phyloP scores from a whole-genome alignment of 495 filamentous ascomycete genomes.

The Neurospora sp. region DNA sequence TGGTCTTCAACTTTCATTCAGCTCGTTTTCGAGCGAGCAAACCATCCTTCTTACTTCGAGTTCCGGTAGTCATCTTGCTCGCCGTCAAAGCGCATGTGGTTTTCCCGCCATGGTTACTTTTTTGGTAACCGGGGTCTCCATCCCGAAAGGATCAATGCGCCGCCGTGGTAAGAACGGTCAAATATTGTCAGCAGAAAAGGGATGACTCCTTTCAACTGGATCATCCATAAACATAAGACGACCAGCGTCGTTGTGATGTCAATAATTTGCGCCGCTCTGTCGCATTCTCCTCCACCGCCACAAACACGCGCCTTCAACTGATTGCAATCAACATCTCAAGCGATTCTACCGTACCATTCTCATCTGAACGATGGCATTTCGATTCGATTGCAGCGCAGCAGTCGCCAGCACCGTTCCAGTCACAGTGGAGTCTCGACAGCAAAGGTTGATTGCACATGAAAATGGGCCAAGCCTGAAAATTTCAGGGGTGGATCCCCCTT shows the following conservation, averaged over 20 bases:
- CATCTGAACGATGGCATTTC: neutral
- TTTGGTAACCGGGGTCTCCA: neutral
- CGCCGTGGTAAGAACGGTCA: neutral
- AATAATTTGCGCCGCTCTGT: neutral
- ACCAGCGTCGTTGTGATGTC: neutral
- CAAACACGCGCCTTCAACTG: neutral
- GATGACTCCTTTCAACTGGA: neutral
- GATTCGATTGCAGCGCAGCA: neutral
- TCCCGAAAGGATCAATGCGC: neutral
- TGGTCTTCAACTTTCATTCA: neutral
- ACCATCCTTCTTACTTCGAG: neutral
- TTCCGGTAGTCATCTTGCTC: neutral
- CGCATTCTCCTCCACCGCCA: neutral
- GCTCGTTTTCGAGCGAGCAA: neutral
- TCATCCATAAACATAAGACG: neutral
- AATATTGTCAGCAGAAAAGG: neutral
- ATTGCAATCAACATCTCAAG: neutral
- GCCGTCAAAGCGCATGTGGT: neutral
- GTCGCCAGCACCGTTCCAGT: neutral
- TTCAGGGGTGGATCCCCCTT: neutral
- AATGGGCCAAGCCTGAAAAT: neutral
- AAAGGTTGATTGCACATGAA: neutral
- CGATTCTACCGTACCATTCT: neutral
- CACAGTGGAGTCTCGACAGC: neutral
- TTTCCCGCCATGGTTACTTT: neutral